These are phyloP conservation scores for Malassezia pachydermatis DNA, from an alignment of 1,284 basidiomycete genomes.

Conservation along the genomic window DNA sequence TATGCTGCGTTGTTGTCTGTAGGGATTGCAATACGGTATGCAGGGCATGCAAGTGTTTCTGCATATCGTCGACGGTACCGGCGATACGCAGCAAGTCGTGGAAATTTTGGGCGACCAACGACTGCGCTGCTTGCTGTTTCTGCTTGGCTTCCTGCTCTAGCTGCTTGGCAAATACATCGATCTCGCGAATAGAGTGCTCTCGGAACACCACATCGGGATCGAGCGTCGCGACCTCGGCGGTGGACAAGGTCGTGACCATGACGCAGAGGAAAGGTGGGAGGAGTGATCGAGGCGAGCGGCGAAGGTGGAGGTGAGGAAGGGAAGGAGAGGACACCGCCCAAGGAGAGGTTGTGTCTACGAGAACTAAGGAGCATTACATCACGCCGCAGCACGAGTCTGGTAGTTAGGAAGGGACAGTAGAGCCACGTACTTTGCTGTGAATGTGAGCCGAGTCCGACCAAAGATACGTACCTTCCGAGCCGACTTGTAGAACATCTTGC, in stretches of 20 bases:
- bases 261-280: neutral
- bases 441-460: neutral
- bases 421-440: slow-evolving; percentile 15
- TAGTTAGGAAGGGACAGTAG: neutral
- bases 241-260: slow-evolving; percentile 6
- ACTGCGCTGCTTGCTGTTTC: slow-evolving; percentile 26
- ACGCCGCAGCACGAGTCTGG: slow-evolving; percentile 18
- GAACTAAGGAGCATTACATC: slow-evolving; percentile 8
- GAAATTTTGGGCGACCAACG: slow-evolving; percentile 33
- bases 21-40: slow-evolving; percentile 20
- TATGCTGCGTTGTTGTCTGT: neutral
- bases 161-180: slow-evolving; percentile 22
- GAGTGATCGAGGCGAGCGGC: neutral
- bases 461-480: slow-evolving; percentile 65
- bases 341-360: neutral
- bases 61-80: slow-evolving; percentile 36
- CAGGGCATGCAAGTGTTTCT: slow-evolving; percentile 22
- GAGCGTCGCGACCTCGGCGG: too few relatives aligned
- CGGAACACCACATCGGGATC: slow-evolving; percentile 30
- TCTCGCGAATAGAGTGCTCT: slow-evolving; percentile 21
- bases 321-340: neutral
- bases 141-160: slow-evolving; percentile 15
- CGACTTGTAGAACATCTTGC: slow-evolving; percentile 82
- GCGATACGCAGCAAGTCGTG: slow-evolving; percentile 34
- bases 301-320: neutral